Conservation (phyloP, 208 protist genomes). For the Leishmania lainsoni region DNA sequence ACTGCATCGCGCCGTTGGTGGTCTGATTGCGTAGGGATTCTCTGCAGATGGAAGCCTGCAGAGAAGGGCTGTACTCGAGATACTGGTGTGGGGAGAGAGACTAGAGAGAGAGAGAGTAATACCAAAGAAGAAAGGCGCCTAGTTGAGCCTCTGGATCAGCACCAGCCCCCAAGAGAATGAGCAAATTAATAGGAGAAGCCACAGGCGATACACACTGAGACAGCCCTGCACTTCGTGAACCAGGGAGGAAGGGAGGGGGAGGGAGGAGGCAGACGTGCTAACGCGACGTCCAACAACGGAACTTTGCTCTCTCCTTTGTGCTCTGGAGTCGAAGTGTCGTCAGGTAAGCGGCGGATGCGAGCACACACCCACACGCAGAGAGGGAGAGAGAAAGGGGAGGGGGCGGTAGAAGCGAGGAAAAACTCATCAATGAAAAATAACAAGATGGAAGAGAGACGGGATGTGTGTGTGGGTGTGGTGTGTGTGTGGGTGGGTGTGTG, state of each 20-base stretch:
- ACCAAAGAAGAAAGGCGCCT: background rate
- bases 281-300: background rate
- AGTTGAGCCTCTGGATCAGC: background rate
- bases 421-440: too few species aligned
- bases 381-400: background rate
- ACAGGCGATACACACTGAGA: background rate
- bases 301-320: background rate
- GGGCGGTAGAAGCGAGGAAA: background rate
- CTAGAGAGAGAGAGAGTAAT: background rate
- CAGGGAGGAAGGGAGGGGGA: background rate
- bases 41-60: background rate
- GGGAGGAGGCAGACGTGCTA: background rate
- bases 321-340: background rate
- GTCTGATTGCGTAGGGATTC: background rate
- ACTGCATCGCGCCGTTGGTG: background rate
- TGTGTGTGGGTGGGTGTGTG: background rate
- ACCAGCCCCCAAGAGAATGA: background rate
- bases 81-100: background rate
- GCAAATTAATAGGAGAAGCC: background rate
- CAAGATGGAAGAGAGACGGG: background rate
- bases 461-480: background rate
- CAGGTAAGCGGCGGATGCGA: background rate
- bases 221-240: background rate
- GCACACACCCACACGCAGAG: background rate
- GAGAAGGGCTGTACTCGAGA: background rate